These are phyloP conservation scores for Suhomyces ambrosiae DNA, from an alignment of 1,139 yeast species.

Conservation along the genomic window DNA sequence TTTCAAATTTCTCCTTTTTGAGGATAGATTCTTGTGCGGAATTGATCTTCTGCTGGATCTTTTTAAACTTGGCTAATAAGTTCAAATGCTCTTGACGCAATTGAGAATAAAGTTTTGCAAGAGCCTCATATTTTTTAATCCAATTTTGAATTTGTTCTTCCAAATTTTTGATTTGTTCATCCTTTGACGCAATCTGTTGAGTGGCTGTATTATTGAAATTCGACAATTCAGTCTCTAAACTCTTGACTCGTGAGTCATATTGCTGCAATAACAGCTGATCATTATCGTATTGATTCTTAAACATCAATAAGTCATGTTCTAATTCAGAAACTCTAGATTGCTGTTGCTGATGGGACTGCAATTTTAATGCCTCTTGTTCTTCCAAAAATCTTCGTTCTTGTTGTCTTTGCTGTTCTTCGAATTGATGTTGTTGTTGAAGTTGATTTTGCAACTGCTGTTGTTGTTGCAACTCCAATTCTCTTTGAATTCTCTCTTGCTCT, in stretches of 20 bases:
- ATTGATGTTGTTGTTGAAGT: constrained; percentile 59
- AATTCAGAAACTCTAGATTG: constrained; percentile 80
- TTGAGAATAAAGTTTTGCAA: constrained; percentile 89
- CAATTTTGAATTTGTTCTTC: constrained; percentile 80
- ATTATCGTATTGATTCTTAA: constrained; percentile 82
- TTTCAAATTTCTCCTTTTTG: constrained; percentile 79
- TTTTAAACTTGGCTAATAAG: constrained; percentile 75
- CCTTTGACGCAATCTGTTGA: constrained; percentile 76
- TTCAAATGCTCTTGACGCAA: constrained; percentile 90
- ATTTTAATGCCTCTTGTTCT: constrained; percentile 64
- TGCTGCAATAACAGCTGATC: constrained; percentile 85
- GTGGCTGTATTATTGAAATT: constrained; percentile 67
- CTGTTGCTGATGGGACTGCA: constrained; percentile 73
- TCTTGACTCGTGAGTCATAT: constrained; percentile 83
- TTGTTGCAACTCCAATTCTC: constrained; percentile 50
- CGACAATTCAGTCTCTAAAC: constrained; percentile 72
- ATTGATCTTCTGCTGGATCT: constrained; percentile 84
- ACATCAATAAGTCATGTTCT: constrained; percentile 75
- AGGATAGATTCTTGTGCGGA: constrained; percentile 92
- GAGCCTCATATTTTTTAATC: constrained; percentile 85
- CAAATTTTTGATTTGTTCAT: constrained; percentile 66
- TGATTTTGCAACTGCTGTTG: constrained; percentile 52
- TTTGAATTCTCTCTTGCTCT: constrained; percentile 73
- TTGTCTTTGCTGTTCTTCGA: constrained; percentile 73
- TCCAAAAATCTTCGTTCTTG: constrained; percentile 50